Base-by-base conservation (phyloP, 2,329 filamentous ascomycete genomes). In the Pseudogymnoascus sp. region DNA sequence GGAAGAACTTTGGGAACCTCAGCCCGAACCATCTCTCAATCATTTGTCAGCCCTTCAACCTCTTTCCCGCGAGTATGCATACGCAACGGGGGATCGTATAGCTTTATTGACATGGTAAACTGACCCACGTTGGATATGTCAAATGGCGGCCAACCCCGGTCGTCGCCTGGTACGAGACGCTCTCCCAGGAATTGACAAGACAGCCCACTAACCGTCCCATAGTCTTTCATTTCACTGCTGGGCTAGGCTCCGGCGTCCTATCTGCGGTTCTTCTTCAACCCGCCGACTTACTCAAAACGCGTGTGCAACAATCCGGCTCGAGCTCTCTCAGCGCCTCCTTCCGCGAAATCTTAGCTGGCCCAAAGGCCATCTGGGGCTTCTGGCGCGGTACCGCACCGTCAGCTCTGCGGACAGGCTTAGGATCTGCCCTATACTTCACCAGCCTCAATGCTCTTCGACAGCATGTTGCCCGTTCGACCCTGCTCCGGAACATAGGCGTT, bases 311-410 rank as follows among this genome's bases (percentile, higher is more conserved):
- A 75, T 91, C 90, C 35, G 85, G 85, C 58, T 81, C 84, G 44
- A 83, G 84, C 67, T 85, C 91, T 2, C 83, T 97, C 63, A 75
- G 84, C 61, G 78, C 80, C 25, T 89, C 89, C 15, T 78, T 96
- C 64, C 84, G 84, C 69, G 79, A 85, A 35, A 91, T 96, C 71
- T 82, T 88, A 66, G 77, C 79, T 68, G 86, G 83, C 8, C 87
- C 89, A 3, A 78, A 78, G 64, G 71, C 78, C 25, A 78, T 96
- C 65, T 82, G 85, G 33, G 84, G 85, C 44, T 84, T 99, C 72
- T 99, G 94, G 93, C 87, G 94, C 66, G 94, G 94, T 62, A 96
- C 94, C 3, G 80, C 94, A 0, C 94, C 94, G 25, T 96, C 91
- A 1, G 91, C 92, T n/a, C 82, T 97, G 55, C 89, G 94, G 63